Evolutionary conservation across 257 asterid genomes (phyloP), one percentile per base, ranked within the genome.

Genomic region (Ilex asprella): DNA sequence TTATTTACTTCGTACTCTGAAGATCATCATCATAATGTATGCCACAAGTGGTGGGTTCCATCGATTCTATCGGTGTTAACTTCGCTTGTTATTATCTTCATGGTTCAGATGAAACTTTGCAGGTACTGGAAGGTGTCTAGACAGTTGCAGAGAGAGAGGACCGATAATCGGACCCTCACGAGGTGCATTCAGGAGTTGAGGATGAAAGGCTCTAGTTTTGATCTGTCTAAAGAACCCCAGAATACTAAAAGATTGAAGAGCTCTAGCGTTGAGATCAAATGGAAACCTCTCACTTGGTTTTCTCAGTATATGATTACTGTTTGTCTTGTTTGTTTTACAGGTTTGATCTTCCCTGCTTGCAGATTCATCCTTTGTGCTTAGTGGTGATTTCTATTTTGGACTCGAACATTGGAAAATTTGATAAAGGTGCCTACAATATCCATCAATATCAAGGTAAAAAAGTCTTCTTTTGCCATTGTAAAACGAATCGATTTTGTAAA

Each of bases 231-330:
- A 65, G 97, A 77, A 76, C 97, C 95, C 13, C 79, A 64, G 63
- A 78, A 60, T 68, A 96, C 92, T 77, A 93, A 85, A 79, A 84
- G 79, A 61, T 62, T 93, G 90, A 93, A 93, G 82, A 93, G 99
- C 70, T 93, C 99, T 5, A 93, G 99, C 49, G 99, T 87, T 79
- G 99, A 93, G 88, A 85, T 89, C 69, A 93, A 82, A 64, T 89
- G 96, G 96, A 83, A 74, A 80, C 94, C 95, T 5, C 39, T 93
- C 46, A 70, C 85, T 54, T 89, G 93, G 96, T 76, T 83, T 66
- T 82, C 86, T 49, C 82, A 70, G 47, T 78, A 83, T 63, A 65
- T 81, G 31, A 76, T 81, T 30, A 76, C 88, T 46, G 77, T 87
- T 39, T 59, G 71, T 56, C 95, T 92, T n/a, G 51, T 82, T 59